Evolutionary conservation across 257 asterid genomes (phyloP), one percentile per base, ranked within the genome.

Genomic region (Schizonepeta tenuifolia): DNA sequence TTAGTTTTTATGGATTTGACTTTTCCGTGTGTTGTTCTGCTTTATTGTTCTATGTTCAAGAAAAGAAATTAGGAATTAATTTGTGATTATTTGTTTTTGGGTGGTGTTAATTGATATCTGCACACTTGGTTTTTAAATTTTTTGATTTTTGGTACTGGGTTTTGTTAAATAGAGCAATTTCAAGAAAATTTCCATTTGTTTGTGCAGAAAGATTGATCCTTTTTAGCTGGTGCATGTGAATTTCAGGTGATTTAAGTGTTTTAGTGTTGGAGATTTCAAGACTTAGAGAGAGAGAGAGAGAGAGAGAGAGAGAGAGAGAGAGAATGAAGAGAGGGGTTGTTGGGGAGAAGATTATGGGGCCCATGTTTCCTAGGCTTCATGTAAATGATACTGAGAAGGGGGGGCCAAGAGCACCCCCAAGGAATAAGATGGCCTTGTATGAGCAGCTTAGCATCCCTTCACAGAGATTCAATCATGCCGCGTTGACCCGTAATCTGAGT

Each of bases 401-500:
- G 81, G 97, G 97, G 80, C 98, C 98, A 50, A 87, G 96, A 83
- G 98, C 98, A 35, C 98, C 98, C 67, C 98, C 98, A 51, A 91
- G 98, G 76, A 94, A 94, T 75, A 94, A 91, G 93, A 94, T 94
- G 98, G 98, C 98, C 56, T 86, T 94, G 6, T 94, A 91, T 53
- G 98, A 94, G 78, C 98, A 94, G 80, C 89, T 94, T 18, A 88
- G 96, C 73, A 89, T 94, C 69, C 97, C 97, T 75, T 91, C 95
- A 33, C 97, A 86, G 75, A 85, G 89, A 75, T 86, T 79, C 70
- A 81, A 47, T 49, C 74, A 77, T 49, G 72, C 66, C 0, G 67
- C 41, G 59, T 59, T 77, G 73, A 79, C 86, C 26, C 11, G n/a
- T 51, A 75, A 70, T 54, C 70, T 74, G 6, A 81, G 35, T 50